Conservation (phyloP, 225 moss, liverwort and hornwort genomes). For the Pseudisothecium myosuroides region DNA sequence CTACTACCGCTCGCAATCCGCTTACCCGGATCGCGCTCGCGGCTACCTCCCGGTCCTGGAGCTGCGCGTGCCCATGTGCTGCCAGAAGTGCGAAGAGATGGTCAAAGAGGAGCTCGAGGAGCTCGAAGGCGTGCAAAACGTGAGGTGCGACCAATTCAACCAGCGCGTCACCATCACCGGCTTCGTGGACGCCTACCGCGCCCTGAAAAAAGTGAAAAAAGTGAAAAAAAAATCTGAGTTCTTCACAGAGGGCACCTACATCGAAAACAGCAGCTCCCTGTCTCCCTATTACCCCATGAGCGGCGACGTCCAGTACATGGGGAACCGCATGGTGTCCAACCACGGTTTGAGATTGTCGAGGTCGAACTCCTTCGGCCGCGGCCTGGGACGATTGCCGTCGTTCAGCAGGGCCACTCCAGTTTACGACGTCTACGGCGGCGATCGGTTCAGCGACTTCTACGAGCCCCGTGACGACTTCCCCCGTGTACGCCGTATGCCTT, state of each 20-base stretch:
- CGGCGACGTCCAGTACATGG: not conserved
- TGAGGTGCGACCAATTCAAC: slow-evolving; percentile 15
- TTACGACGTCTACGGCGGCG: not conserved
- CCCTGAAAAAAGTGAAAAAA: slow-evolving; percentile 9
- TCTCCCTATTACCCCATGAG: not conserved
- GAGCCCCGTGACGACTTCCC: not conserved
- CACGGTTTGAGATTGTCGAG: not conserved
- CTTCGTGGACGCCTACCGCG: slow-evolving; percentile 8
- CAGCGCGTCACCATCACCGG: slow-evolving; percentile 22
- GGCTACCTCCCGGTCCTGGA: not conserved
- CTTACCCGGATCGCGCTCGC: not conserved
- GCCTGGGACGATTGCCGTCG: not conserved
- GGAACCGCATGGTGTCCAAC: not conserved
- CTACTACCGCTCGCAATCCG: not conserved
- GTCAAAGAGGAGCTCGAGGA: slow-evolving; percentile 21
- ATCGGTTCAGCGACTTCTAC: not conserved
- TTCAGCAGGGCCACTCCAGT: not conserved
- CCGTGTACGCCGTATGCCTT: not conserved
- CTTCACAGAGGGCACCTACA: not conserved
- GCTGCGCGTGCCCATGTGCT: slow-evolving; percentile 30
- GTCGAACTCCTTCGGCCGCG: not conserved
- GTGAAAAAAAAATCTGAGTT: slow-evolving; percentile 17
- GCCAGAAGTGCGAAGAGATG: slow-evolving; percentile 18
- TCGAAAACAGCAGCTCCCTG: not conserved
- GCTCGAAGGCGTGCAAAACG: slow-evolving; percentile 14